phyloP scores from a whole-genome alignment of 305 asterid genomes.

The Rubia tinctorum region DNA sequence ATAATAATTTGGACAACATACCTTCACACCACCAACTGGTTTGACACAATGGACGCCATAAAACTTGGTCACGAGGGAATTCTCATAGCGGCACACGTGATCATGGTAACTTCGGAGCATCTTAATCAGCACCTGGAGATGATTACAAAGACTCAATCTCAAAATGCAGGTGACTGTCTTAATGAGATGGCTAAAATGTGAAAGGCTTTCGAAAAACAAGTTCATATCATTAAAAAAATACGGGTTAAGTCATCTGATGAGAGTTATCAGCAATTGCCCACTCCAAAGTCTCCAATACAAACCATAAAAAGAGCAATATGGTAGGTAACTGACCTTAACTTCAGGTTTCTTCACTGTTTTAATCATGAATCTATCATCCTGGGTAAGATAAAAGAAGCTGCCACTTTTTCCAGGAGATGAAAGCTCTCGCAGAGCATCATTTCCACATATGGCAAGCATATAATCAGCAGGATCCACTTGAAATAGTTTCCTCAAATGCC shows the following conservation, averaged over 20 bases:
- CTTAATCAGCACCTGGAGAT: constrained; percentile 83
- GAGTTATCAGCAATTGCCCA: not conserved
- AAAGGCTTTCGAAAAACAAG: constrained; percentile 17
- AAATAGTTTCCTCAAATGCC: constrained; percentile 84
- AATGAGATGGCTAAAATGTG: not conserved
- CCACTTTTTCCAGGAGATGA: constrained; percentile 99
- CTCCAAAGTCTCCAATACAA: constrained; percentile 2
- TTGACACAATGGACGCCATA: constrained; percentile 97
- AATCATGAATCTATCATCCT: constrained; percentile 95
- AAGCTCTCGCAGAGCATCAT: constrained; percentile 88
- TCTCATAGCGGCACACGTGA: constrained; percentile 76
- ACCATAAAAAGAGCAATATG: constrained; percentile 25
- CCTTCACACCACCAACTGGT: constrained; percentile 97
- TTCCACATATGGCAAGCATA: constrained; percentile 92
- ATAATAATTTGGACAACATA: constrained; percentile 25
- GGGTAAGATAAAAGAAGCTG: constrained; percentile 88
- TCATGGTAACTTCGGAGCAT: constrained; percentile 88
- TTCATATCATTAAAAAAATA: not conserved
- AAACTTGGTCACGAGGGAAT: constrained; percentile 87
- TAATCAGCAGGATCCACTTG: constrained; percentile 98
- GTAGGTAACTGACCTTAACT: constrained; percentile 78
- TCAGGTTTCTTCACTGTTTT: constrained; percentile 97
- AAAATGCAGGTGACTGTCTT: constrained; percentile 13
- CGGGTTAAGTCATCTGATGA: not conserved
- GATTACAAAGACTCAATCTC: constrained; percentile 21